These are phyloP conservation scores for Exophiala alcalophila DNA, from an alignment of 2,329 filamentous ascomycete genomes.

Conservation along the genomic window DNA sequence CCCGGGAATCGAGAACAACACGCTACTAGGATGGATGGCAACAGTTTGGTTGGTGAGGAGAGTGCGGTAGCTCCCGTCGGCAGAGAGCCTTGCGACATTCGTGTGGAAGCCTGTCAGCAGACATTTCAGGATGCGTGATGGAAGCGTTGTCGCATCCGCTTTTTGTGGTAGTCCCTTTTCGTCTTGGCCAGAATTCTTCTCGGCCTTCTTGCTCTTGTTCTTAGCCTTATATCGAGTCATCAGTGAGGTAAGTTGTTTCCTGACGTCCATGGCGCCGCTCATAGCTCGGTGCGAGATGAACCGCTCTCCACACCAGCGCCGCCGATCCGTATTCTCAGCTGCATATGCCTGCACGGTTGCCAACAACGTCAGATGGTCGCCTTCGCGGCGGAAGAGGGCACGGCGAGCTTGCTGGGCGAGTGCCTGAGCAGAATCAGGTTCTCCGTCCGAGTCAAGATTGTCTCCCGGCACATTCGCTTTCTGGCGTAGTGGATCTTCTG, in stretches of 20 bases:
- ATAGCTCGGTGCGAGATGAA: slow-evolving; percentile 62
- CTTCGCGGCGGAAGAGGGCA: slow-evolving; percentile 58
- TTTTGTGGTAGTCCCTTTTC: slow-evolving; percentile 1
- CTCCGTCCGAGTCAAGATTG: slow-evolving; percentile 13
- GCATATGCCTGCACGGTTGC: slow-evolving; percentile 60
- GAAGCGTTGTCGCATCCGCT: slow-evolving; percentile 35
- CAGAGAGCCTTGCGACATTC: slow-evolving; percentile 52
- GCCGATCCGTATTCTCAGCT: slow-evolving; percentile 56
- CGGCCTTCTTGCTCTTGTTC: slow-evolving; percentile 1
- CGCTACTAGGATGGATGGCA: slow-evolving; percentile 50
- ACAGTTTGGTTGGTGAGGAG: slow-evolving; percentile 61
- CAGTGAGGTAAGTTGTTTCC: slow-evolving; percentile 29
- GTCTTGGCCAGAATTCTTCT: neutral
- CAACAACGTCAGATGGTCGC: slow-evolving; percentile 63
- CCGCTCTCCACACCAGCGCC: slow-evolving; percentile 58
- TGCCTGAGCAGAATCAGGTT: slow-evolving; percentile 8
- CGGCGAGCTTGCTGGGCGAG: slow-evolving; percentile 54
- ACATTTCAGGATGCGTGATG: slow-evolving; percentile 54
- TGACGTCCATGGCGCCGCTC: slow-evolving; percentile 58
- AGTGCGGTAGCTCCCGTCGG: slow-evolving; percentile 53
- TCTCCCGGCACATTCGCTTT: neutral
- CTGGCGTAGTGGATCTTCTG: neutral
- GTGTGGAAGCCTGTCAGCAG: slow-evolving; percentile 58
- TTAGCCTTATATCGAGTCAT: slow-evolving; percentile 17
- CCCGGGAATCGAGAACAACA: slow-evolving; percentile 24